Conservation (phyloP, 768 basidiomycete genomes). For the Boletales sp. region DNA sequence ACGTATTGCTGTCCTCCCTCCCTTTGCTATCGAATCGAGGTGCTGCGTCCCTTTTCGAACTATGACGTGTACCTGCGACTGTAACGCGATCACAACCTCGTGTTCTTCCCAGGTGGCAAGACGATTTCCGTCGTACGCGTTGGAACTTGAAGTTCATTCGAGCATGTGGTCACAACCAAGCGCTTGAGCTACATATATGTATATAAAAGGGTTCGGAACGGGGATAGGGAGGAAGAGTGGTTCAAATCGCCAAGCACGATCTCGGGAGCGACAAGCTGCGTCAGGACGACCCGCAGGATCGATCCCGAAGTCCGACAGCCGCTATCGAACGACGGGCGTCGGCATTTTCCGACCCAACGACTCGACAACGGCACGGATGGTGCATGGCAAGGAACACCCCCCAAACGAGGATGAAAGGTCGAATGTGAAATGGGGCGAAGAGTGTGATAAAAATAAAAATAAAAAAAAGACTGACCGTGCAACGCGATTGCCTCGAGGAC, state of each 20-base stretch:
- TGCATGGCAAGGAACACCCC: neutral
- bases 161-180: neutral
- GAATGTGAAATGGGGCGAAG: conserved; percentile 8
- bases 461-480: conserved; percentile 12
- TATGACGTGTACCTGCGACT: conserved; percentile 22
- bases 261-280: conserved; percentile 26
- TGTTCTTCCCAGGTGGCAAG: conserved; percentile 10
- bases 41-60: conserved; percentile 10
- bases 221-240: conserved; percentile 14
- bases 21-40: neutral
- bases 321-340: conserved; percentile 2
- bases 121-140: conserved; percentile 9
- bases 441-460: conserved; percentile 18
- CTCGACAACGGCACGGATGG: neutral
- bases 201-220: conserved; percentile 11
- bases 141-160: conserved; percentile 3
- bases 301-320: conserved; percentile 6
- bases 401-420: conserved; percentile 14
- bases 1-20: no score
- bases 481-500: conserved; percentile 35
- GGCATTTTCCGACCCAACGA: conserved; percentile 8
- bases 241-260: conserved; percentile 14
- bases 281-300: neutral
- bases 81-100: conserved; percentile 22
- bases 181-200: neutral